Conservation (phyloP, 495 filamentous ascomycete genomes). For the Penicillium bialowiezense region DNA sequence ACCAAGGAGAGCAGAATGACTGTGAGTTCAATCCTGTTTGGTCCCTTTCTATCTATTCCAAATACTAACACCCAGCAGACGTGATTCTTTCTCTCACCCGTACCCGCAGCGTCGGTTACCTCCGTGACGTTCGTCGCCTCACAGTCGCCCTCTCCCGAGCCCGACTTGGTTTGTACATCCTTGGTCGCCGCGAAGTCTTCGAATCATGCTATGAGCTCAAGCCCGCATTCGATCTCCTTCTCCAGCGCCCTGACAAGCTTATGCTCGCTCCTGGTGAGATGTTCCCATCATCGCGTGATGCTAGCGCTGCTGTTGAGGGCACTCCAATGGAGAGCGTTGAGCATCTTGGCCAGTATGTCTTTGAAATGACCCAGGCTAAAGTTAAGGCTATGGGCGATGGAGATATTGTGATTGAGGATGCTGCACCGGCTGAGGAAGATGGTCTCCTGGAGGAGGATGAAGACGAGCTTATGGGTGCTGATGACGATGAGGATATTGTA, state of each 20-base stretch:
- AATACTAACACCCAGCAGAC: conserved; percentile 47
- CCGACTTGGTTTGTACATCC: conserved; percentile 86
- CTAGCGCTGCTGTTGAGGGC: conserved; percentile 56
- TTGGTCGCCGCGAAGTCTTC: conserved; percentile 87
- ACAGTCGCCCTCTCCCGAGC: conserved; percentile 97
- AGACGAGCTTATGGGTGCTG: conserved; percentile 38
- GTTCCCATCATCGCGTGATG: conserved; percentile 64
- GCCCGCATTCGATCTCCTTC: conserved; percentile 76
- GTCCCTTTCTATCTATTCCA: not conserved
- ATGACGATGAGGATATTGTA: conserved; percentile 36
- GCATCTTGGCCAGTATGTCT: conserved; percentile 95
- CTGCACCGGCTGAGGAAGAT: conserved; percentile 38
- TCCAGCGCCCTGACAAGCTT: conserved; percentile 71
- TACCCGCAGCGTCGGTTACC: conserved; percentile 86
- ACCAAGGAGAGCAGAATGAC: conserved; percentile 98
- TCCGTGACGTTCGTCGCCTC: conserved; percentile 88
- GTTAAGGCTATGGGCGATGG: conserved; percentile 58
- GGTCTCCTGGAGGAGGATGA: conserved; percentile 47
- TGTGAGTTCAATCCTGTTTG: conserved; percentile 69
- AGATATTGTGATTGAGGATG: conserved; percentile 30
- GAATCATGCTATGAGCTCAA: conserved; percentile 84
- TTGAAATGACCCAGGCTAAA: conserved; percentile 90
- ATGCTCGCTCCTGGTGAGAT: conserved; percentile 80
- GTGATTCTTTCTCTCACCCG: conserved; percentile 89
- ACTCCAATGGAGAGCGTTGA: conserved; percentile 84